Base-by-base conservation (phyloP, 805 yeast genomes). In the Kazachstania taianensis region DNA sequence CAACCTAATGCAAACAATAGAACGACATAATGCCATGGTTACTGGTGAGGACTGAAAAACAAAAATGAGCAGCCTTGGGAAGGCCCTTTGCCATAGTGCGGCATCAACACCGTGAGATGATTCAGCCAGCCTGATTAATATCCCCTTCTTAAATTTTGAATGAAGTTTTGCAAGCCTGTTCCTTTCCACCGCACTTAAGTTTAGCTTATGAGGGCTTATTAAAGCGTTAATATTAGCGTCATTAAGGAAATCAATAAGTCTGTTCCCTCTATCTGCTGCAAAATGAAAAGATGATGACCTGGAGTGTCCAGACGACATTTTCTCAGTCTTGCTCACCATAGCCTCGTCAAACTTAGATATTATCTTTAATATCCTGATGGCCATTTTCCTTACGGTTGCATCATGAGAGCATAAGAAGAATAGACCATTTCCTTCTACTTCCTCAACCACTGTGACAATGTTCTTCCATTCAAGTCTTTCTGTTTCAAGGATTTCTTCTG, bases 21-120 rank as follows among this genome's bases (percentile, higher is more conserved):
- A 81, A 7, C 99, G 72, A 43, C 95, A 85, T 38, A 92, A 65
- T 0, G 97, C 98, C 57, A 89, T 85, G 0, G 95, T 89, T 52
- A 89, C 78, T 0, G 98, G 97, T 50, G 94, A 86, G 32, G 69
- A 70, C 41, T 75, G 82, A 41, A 83, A 85, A 40, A 92, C 75
- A 1, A 75, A 66, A 23, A 71, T 75, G 28, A 92, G 60, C 2
- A 92, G 62, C 25, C 70, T 72, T 2, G 96, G 96, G 48, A 82
- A 86, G 1, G 80, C 71, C 41, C 94, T 72, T 49, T 89, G 80
- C 98, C 98, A 92, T n/a, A 92, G 63, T 0, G 97, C 94, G 1
- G 94, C 78, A 60, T 92, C 98, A 7, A 92, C 87, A 2, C 97
- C 96, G 50, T 87, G 82, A 40, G 81, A 94, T 2, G 94, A 81